These are phyloP conservation scores for Dendrothele bispora DNA, from an alignment of 768 basidiomycete species.

Conservation along the genomic window DNA sequence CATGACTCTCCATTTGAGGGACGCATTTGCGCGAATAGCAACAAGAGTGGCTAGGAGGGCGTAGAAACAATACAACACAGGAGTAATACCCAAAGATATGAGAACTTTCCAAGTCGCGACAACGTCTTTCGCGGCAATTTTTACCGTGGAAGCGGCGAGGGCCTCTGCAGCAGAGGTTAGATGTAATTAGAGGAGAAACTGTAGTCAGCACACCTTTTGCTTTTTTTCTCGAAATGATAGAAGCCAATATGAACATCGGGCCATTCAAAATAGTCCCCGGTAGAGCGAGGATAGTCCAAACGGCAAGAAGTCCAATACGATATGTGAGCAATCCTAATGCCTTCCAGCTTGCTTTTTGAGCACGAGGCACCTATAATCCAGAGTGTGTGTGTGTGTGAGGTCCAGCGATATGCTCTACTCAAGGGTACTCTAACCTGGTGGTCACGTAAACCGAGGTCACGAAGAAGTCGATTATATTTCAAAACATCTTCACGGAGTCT, in stretches of 20 bases:
- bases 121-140: constrained; percentile 95
- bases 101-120: constrained; percentile 97
- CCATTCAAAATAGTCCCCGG: constrained; percentile 91
- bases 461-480: constrained; percentile 85
- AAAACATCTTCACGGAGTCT: constrained; percentile 78
- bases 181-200: constrained; percentile 2
- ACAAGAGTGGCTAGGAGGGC: constrained; percentile 75
- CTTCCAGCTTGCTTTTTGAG: constrained; percentile 85
- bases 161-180: constrained; percentile 64
- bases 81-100: constrained; percentile 88
- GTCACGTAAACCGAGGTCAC: constrained; percentile 90
- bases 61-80: constrained; percentile 82
- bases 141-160: constrained; percentile 91
- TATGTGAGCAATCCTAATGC: constrained; percentile 82
- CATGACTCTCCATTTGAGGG: constrained; percentile 63
- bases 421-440: constrained; percentile 64
- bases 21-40: constrained; percentile 64
- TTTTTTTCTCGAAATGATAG: constrained; percentile 83
- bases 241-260: constrained; percentile 91
- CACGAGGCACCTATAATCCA: constrained; percentile 70
- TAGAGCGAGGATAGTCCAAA: constrained; percentile 84
- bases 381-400: constrained; percentile 3
- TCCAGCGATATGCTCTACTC: too few relatives aligned
- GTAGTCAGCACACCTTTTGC: constrained; percentile 66
- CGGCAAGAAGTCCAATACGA: constrained; percentile 69